Evolutionary conservation across 805 yeast species (phyloP).

Genomic region (Myxozyma mucilagina): DNA sequence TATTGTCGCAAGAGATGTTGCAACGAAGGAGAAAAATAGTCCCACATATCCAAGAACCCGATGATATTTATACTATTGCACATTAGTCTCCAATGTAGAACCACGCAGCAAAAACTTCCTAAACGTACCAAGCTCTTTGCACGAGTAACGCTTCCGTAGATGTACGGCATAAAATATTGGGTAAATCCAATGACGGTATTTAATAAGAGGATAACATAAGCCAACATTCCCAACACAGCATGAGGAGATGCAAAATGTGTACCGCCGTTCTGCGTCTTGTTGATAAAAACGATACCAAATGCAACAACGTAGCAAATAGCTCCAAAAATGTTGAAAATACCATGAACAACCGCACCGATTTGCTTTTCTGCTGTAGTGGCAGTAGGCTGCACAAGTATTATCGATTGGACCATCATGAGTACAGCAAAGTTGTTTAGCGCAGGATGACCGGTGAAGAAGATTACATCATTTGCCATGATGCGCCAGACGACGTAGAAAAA

Average conservation of each 20-base stretch:
- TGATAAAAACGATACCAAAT: slow-evolving; percentile 32
- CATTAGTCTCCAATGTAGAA: background rate
- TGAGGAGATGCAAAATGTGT: slow-evolving; percentile 37
- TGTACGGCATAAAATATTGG: slow-evolving; percentile 36
- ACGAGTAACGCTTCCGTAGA: slow-evolving; percentile 35
- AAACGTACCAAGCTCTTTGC: slow-evolving; percentile 33
- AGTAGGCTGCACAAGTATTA: slow-evolving; percentile 35
- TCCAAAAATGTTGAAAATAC: slow-evolving; percentile 32
- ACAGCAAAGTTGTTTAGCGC: slow-evolving; percentile 35
- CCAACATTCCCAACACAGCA: slow-evolving; percentile 35
- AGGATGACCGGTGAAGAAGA: slow-evolving; percentile 38
- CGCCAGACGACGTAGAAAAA: slow-evolving; percentile 23
- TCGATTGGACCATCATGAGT: slow-evolving; percentile 34
- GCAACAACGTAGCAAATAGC: slow-evolving; percentile 30
- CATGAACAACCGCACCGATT: slow-evolving; percentile 36
- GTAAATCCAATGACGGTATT: slow-evolving; percentile 34
- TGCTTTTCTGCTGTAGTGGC: slow-evolving; percentile 31
- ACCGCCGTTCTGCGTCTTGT: slow-evolving; percentile 34
- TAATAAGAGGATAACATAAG: slow-evolving; percentile 28
- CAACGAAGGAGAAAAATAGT: slow-evolving; percentile 5
- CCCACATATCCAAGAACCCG: slow-evolving; percentile 36
- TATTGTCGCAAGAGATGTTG: slow-evolving; percentile 11
- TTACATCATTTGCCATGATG: slow-evolving; percentile 22
- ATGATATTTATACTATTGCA: slow-evolving; percentile 35
- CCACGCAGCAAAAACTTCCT: background rate